These are phyloP conservation scores for Rhodotorula sp. DNA, from an alignment of 1,284 basidiomycete species.

Conservation along the genomic window DNA sequence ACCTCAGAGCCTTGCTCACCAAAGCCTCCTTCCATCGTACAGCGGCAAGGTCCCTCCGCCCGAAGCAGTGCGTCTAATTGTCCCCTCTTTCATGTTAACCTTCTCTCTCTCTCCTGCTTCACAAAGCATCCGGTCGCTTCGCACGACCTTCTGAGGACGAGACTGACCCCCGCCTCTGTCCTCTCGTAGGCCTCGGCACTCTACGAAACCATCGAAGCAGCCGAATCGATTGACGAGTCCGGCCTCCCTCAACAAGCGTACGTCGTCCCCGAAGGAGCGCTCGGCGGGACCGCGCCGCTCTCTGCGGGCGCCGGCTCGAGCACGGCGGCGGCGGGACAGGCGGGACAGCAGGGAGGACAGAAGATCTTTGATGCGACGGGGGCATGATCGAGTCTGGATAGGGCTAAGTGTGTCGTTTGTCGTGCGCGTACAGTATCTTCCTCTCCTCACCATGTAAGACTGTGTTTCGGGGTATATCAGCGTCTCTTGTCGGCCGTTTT, in stretches of 20 bases:
- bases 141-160: background rate
- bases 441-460: too few relatives aligned
- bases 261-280: constrained; percentile 31
- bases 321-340: background rate
- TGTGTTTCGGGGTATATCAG: too few relatives aligned
- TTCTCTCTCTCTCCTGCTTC: too few relatives aligned
- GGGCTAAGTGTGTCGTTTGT: too few relatives aligned
- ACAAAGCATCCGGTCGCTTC: background rate
- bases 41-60: constrained; percentile 87
- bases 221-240: constrained; percentile 36
- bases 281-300: constrained; percentile 20
- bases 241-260: constrained; percentile 38
- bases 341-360: background rate
- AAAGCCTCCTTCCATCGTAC: background rate
- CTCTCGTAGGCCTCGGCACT: constrained; percentile 65
- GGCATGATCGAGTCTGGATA: background rate
- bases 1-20: too few relatives aligned
- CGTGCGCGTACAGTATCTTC: background rate
- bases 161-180: background rate
- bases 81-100: background rate
- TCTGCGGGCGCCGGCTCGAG: too few relatives aligned
- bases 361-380: constrained; percentile 25
- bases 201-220: constrained; percentile 86
- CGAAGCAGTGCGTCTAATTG: constrained; percentile 59
- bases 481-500: too few relatives aligned